Base-by-base conservation (phyloP, 208 protist species). In the Acanthamoeba lenticulata region DNA sequence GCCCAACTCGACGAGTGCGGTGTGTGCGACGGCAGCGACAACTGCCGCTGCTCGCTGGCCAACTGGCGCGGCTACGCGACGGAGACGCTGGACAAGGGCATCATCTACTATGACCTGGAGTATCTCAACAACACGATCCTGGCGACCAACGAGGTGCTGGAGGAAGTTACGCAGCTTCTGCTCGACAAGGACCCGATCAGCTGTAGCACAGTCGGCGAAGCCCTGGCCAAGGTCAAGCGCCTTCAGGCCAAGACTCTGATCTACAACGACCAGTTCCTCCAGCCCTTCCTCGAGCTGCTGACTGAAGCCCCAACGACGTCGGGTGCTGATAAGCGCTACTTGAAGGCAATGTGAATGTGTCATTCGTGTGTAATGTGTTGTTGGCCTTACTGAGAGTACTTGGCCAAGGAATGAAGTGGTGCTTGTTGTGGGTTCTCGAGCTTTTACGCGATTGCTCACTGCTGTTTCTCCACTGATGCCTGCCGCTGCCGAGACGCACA, bases 1-100 rank as follows among this genome's bases (percentile, higher is more conserved):
- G 21, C 11, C 21, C 15, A 27, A 21, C 11, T 21, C 52, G 52
- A 60, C 21, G 15, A 21, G 15, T 60, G 52, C 52, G 52, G 52
- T 60, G 15, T 27, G 52, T 60, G 52, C 52, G 21, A 60, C 52
- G 52, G 52, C 52, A 21, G 52, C 11, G 55, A 65, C 27, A n/a
- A 6, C n/a, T 77, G 67, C 67, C 7, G 34, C 19, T 77, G 67
- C 67, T 77, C 67, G 67, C 67, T 77, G 32, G 67, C 67, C 67
- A 77, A 77, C 67, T 77, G 67, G 67, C 67, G 67, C n/a, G 67
- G 67, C 34, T 77, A n/a, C 67, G 0, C 27, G 67, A 77, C 67
- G n/a, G 67, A 77, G 11, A 21, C 13, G 67, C 67, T 77, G 67
- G 67, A 77, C 38, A 77, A 77, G 67, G 40, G 67, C 67, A 21